Evolutionary conservation across 495 filamentous ascomycete species (phyloP).

Genomic region (Penicillium cataractarum): DNA sequence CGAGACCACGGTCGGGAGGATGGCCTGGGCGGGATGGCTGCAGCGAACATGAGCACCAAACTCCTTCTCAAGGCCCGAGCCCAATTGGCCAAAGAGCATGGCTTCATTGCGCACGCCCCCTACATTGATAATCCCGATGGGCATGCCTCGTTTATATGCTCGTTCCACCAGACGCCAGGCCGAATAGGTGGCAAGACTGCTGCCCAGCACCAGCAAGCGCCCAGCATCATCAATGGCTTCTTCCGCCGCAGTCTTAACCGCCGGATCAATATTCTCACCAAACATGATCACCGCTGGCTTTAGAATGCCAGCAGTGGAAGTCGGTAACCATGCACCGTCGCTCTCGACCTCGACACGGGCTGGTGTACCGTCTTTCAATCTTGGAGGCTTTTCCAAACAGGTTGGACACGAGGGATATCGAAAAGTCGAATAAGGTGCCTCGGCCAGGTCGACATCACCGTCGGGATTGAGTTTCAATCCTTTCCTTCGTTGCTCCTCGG

Average conservation of each 20-base stretch:
- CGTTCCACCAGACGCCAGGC: conserved; percentile 88
- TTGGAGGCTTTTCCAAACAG: conserved; percentile 71
- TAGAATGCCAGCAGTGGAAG: conserved; percentile 75
- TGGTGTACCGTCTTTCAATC: conserved; percentile 55
- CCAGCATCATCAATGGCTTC: conserved; percentile 74
- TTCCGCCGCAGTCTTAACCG: conserved; percentile 77
- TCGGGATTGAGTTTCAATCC: conserved; percentile 89
- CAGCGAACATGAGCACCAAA: conserved; percentile 39
- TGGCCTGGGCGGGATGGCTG: conserved; percentile 40
- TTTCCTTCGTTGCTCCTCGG: conserved; percentile 64
- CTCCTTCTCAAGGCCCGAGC: conserved; percentile 14
- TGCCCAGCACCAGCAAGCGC: conserved; percentile 78
- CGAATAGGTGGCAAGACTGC: conserved; percentile 89
- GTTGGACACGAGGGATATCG: conserved; percentile 87
- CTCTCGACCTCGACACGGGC: conserved; percentile 69
- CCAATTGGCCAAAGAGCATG: conserved; percentile 59
- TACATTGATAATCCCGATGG: conserved; percentile 81
- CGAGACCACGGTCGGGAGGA: conserved; percentile 42
- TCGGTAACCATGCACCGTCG: conserved; percentile 77
- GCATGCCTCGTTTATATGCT: conserved; percentile 79
- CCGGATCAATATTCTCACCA: conserved; percentile 75
- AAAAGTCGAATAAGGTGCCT: conserved; percentile 85
- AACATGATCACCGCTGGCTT: conserved; percentile 97
- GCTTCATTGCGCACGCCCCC: conserved; percentile 83
- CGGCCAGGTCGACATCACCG: conserved; percentile 90